These are phyloP conservation scores for Vanrija sp. DNA, from an alignment of 1,284 basidiomycete genomes.

Conservation along the genomic window DNA sequence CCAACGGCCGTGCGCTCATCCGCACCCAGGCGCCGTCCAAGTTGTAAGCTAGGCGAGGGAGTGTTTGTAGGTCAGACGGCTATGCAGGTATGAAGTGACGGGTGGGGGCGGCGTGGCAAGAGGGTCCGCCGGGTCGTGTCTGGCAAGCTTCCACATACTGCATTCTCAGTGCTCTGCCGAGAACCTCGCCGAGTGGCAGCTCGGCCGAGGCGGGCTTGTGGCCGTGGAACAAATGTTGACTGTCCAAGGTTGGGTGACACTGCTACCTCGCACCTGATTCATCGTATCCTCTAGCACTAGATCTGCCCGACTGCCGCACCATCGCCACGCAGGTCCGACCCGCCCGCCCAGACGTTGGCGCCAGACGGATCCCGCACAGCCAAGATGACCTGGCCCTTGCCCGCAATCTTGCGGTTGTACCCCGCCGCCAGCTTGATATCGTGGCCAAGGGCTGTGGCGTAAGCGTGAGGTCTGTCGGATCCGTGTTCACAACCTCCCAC, in stretches of 20 bases:
- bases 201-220: too few species aligned
- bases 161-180: too few species aligned
- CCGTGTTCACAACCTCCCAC: conserved; percentile 25
- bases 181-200: too few species aligned
- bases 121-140: too few species aligned
- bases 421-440: conserved; percentile 63
- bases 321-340: conserved; percentile 79
- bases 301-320: conserved; percentile 86
- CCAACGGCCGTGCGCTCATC: conserved; percentile 17
- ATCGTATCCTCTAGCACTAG: conserved; percentile 39
- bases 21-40: neutral
- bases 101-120: too few species aligned
- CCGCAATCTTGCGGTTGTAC: conserved; percentile 66
- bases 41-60: too few species aligned
- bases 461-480: neutral
- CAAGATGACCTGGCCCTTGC: conserved; percentile 88
- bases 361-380: conserved; percentile 63
- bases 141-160: too few species aligned
- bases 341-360: conserved; percentile 75
- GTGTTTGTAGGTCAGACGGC: too few species aligned
- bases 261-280: too few species aligned
- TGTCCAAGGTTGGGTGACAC: too few species aligned
- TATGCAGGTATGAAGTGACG: too few species aligned
- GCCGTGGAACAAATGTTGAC: too few species aligned
- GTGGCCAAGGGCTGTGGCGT: conserved; percentile 74